phyloP scores from a whole-genome alignment of 2,329 filamentous ascomycete genomes.

The Canariomyces notabilis region DNA sequence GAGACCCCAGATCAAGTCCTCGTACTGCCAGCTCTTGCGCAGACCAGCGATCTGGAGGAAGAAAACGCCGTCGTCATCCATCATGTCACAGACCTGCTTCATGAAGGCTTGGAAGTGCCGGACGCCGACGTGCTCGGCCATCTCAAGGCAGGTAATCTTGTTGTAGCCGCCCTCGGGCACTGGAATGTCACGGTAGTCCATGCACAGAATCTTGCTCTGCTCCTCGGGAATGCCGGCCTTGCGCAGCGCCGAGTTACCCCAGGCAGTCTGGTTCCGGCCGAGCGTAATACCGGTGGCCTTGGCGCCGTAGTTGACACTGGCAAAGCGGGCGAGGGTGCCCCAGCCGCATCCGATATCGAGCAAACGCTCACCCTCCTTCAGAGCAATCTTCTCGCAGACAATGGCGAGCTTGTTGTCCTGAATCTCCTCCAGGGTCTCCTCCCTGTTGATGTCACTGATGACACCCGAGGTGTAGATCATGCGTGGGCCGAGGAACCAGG shows the following conservation, averaged over 20 bases:
- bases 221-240: conserved; percentile 76
- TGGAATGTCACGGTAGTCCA: conserved; percentile 94
- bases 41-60: conserved; percentile 95
- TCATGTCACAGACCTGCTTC: conserved; percentile 86
- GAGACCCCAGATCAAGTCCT: conserved; percentile 95
- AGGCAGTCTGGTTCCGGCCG: conserved; percentile 91
- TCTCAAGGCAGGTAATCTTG: conserved; percentile 96
- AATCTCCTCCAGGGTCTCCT: conserved; percentile 89
- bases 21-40: conserved; percentile 93
- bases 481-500: conserved; percentile 94
- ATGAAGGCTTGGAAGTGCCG: conserved; percentile 79
- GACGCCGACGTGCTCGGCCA: conserved; percentile 98
- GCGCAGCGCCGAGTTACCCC: conserved; percentile 87
- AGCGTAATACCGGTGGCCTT: conserved; percentile 84
- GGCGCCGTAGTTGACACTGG: conserved; percentile 84
- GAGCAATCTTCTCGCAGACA: conserved; percentile 90
- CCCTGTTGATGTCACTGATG: conserved; percentile 78
- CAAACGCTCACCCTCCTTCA: conserved; percentile 74
- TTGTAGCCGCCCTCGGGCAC: conserved; percentile 73
- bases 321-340: conserved; percentile 93
- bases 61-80: conserved; percentile 92
- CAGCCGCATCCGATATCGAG: conserved; percentile 97
- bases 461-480: conserved; percentile 99
- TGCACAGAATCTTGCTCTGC: conserved; percentile 89
- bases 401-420: conserved; percentile 96